These are phyloP conservation scores for Ophiobolus disseminans DNA, from an alignment of 2,329 filamentous ascomycete species.

Conservation along the genomic window DNA sequence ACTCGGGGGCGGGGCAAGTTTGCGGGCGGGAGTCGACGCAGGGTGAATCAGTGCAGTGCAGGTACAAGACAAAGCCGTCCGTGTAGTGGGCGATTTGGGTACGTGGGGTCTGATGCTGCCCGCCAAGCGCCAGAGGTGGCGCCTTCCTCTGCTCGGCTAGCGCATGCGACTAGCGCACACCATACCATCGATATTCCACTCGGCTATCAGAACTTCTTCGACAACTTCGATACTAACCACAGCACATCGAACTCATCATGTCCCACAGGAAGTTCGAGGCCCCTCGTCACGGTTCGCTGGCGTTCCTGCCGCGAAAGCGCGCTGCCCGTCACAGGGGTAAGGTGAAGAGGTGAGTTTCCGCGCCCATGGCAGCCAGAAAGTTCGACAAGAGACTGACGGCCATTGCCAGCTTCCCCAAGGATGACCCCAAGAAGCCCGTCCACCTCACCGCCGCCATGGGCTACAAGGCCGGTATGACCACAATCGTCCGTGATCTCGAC, in stretches of 20 bases:
- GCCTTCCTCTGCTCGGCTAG: constrained; percentile 3
- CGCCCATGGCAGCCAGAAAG: constrained; percentile 16
- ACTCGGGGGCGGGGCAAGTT: constrained; percentile 23
- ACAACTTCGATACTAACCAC: constrained; percentile 45
- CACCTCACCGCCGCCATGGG: constrained; percentile 98
- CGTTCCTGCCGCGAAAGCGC: constrained; percentile 73
- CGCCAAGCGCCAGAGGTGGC: constrained; percentile 3
- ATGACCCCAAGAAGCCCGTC: constrained; percentile 99
- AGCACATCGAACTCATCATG: constrained; percentile 51
- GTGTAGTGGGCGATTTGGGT: constrained; percentile 24
- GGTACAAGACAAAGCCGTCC: constrained; percentile 29
- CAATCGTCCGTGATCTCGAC: constrained; percentile 98
- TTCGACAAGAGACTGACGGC: constrained; percentile 33
- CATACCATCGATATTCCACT: not conserved
- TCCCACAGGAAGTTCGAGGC: constrained; percentile 79
- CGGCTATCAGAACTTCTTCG: constrained; percentile 21
- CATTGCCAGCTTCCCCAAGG: constrained; percentile 88
- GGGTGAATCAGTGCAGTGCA: constrained; percentile 20
- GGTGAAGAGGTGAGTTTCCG: constrained; percentile 90
- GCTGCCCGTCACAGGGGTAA: constrained; percentile 93
- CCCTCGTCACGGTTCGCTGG: constrained; percentile 85
- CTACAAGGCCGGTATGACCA: constrained; percentile 99
- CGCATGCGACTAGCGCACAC: not conserved
- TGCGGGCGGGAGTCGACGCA: constrained; percentile 29
- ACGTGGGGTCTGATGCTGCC: constrained; percentile 20